Evolutionary conservation across 805 yeast species (phyloP).

Genomic region (Tetrapisispora taiwanensis): DNA sequence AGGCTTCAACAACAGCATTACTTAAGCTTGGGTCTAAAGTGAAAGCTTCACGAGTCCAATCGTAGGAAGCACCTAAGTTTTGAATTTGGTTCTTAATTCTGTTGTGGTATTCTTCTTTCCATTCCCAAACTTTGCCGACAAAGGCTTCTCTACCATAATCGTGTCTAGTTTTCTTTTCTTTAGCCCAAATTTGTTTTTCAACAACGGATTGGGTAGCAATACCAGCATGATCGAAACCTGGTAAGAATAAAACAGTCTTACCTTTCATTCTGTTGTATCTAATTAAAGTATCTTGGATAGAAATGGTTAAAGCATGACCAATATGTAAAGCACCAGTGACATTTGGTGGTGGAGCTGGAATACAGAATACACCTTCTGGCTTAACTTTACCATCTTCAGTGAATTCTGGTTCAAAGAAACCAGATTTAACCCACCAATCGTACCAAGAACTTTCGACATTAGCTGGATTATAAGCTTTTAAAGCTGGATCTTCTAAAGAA

Average conservation of each 20-base stretch:
- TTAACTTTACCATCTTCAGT: conserved; percentile 61
- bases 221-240: conserved; percentile 99
- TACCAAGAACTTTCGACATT: conserved; percentile 97
- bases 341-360: conserved; percentile 99
- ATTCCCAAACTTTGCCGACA: conserved; percentile 85
- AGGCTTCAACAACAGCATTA: conserved; percentile 80
- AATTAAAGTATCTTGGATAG: conserved; percentile 88
- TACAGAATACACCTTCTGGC: conserved; percentile 76
- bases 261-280: conserved; percentile 97
- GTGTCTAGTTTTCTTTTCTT: conserved; percentile 81
- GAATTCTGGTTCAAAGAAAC: conserved; percentile 80
- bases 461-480: conserved; percentile 87
- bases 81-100: conserved; percentile 78
- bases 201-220: conserved; percentile 97
- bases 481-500: conserved; percentile 83
- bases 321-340: conserved; percentile 98
- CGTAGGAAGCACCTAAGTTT: conserved; percentile 91
- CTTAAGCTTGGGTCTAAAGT: conserved; percentile 74
- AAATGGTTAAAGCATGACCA: conserved; percentile 93
- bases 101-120: conserved; percentile 90
- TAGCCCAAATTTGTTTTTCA: conserved; percentile 89
- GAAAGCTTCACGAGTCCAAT: conserved; percentile 91
- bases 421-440: conserved; percentile 89
- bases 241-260: conserved; percentile 81
- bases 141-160: conserved; percentile 91